Conservation (phyloP, 495 filamentous ascomycete genomes). For the Tetracladium setigerum region DNA sequence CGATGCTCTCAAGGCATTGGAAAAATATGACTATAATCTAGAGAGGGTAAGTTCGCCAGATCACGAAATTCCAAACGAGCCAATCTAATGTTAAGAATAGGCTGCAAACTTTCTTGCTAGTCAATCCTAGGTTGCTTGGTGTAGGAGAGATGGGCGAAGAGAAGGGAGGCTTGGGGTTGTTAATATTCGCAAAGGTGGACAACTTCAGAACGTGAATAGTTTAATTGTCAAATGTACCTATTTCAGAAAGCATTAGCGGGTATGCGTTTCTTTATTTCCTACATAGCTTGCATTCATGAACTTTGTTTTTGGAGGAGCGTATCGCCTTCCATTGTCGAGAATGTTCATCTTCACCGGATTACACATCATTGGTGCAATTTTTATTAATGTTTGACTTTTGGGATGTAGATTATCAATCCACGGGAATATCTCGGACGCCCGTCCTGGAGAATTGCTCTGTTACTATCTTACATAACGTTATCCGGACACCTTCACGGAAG, state of each 20-base stretch:
- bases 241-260: conserved; percentile 1
- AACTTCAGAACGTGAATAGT: neutral
- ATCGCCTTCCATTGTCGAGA: neutral
- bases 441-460: too few species aligned
- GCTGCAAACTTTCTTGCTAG: conserved; percentile 24
- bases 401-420: too few species aligned
- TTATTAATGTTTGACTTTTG: too few species aligned
- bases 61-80: neutral
- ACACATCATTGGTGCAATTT: neutral
- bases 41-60: conserved; percentile 63
- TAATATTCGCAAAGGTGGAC: neutral
- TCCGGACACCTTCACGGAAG: too few species aligned
- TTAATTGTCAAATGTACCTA: conserved; percentile 1
- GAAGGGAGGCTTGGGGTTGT: neutral
- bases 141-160: neutral
- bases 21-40: conserved; percentile 92
- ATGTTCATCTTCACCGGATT: neutral
- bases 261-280: neutral
- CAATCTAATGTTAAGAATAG: conserved; percentile 6
- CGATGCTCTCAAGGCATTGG: conserved; percentile 74
- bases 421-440: too few species aligned
- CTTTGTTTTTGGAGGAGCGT: neutral
- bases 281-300: neutral
- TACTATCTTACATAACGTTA: too few species aligned
- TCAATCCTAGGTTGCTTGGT: conserved; percentile 11